These are phyloP conservation scores for Dendrocalamus latiflorus DNA, from an alignment of 202 grass and related monocot genomes.

Conservation along the genomic window DNA sequence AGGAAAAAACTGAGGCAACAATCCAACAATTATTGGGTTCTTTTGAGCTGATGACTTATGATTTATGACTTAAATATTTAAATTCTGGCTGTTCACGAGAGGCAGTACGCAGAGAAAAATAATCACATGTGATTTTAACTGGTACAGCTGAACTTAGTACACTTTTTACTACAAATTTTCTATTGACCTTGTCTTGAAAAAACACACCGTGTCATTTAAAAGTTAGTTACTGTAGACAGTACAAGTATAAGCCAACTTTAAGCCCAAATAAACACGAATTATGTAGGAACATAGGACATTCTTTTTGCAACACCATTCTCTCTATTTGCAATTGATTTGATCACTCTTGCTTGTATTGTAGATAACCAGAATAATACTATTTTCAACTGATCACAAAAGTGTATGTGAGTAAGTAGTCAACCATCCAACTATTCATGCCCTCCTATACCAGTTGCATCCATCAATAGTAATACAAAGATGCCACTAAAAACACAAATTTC, in stretches of 20 bases:
- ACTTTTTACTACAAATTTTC: too few species aligned
- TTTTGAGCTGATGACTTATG: too few species aligned
- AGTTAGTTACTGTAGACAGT: too few species aligned
- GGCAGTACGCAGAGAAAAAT: too few species aligned
- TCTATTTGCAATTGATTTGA: neutral
- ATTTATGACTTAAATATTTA: too few species aligned
- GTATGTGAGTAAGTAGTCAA: neutral
- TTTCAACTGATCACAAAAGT: neutral
- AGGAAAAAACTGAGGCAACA: neutral
- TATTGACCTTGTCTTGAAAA: too few species aligned
- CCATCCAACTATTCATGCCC: neutral
- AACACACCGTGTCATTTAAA: too few species aligned
- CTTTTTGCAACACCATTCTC: neutral
- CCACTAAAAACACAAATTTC: neutral
- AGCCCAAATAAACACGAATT: too few species aligned
- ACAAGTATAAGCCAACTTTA: too few species aligned
- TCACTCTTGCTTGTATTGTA: neutral
- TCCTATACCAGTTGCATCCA: neutral
- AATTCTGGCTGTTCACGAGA: too few species aligned
- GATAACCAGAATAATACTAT: neutral
- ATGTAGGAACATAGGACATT: neutral
- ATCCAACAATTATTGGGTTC: neutral
- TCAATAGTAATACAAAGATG: slow-evolving; percentile 20
- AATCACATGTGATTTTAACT: too few species aligned
- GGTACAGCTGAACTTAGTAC: too few species aligned